These are phyloP conservation scores for Simplicillium sp. DNA, from an alignment of 2,329 filamentous ascomycete species.

Conservation along the genomic window DNA sequence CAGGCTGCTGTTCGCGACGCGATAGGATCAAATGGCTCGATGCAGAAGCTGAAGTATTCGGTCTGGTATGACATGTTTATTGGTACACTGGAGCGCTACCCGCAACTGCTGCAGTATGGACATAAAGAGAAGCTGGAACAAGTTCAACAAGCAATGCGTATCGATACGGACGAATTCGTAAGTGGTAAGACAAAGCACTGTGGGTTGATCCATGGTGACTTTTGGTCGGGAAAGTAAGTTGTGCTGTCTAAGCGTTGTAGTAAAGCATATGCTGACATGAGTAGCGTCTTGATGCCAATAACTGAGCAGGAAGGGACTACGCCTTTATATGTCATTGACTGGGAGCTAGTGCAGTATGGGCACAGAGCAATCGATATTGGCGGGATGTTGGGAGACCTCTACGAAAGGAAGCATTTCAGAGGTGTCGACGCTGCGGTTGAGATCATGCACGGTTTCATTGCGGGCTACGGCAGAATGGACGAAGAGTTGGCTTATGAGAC, in stretches of 20 bases:
- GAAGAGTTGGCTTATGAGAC: background rate
- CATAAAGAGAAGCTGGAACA: background rate
- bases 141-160: background rate
- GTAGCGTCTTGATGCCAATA: background rate
- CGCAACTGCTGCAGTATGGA: background rate
- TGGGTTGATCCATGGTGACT: background rate
- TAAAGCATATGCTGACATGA: background rate
- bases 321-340: slow-evolving; percentile 2
- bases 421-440: background rate
- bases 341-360: background rate
- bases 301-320: background rate
- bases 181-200: too few relatives aligned
- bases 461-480: slow-evolving; percentile 1
- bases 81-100: background rate
- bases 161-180: background rate
- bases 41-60: background rate
- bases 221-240: slow-evolving; percentile 3
- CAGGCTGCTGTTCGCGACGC: background rate
- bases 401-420: slow-evolving; percentile 2
- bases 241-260: background rate
- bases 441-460: slow-evolving; percentile 1
- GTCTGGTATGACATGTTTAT: slow-evolving; percentile 1
- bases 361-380: slow-evolving; percentile 2
- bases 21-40: background rate
- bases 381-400: slow-evolving; percentile 3